These are phyloP conservation scores for Venturiaceae sp. DNA, from an alignment of 2,329 filamentous ascomycete species.

Conservation along the genomic window DNA sequence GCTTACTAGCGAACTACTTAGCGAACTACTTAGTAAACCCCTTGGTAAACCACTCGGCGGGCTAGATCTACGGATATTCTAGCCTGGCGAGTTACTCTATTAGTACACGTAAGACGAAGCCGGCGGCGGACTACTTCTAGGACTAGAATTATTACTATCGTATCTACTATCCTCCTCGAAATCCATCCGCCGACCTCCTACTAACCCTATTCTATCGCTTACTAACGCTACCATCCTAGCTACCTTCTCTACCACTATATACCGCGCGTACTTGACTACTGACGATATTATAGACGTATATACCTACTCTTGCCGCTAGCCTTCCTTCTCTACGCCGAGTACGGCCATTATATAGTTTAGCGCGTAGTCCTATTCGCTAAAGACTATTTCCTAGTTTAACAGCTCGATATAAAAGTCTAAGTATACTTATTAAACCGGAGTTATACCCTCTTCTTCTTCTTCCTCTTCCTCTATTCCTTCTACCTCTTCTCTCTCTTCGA, in stretches of 20 bases:
- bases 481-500: slow-evolving; percentile 2
- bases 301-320: slow-evolving; percentile 12
- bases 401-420: slow-evolving; percentile 10
- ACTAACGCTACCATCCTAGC: background rate
- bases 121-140: no score
- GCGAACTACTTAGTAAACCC: no score
- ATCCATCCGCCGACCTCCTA: background rate
- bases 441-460: background rate
- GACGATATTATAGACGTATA: slow-evolving; percentile 13
- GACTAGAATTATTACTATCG: background rate
- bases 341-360: slow-evolving; percentile 15
- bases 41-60: no score
- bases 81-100: no score
- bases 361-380: slow-evolving; percentile 13
- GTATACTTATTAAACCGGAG: background rate
- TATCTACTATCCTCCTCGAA: slow-evolving; percentile 6
- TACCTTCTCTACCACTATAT: slow-evolving; percentile 15
- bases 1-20: no score
- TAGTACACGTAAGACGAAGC: no score
- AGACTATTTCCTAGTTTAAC: slow-evolving; percentile 12
- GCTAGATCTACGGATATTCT: no score
- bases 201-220: background rate
- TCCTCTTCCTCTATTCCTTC: slow-evolving; percentile 8
- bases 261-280: slow-evolving; percentile 14
- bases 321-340: slow-evolving; percentile 13